These are phyloP conservation scores for Ostreobium quekettii DNA, from an alignment of 139 green algal species.

Conservation along the genomic window DNA sequence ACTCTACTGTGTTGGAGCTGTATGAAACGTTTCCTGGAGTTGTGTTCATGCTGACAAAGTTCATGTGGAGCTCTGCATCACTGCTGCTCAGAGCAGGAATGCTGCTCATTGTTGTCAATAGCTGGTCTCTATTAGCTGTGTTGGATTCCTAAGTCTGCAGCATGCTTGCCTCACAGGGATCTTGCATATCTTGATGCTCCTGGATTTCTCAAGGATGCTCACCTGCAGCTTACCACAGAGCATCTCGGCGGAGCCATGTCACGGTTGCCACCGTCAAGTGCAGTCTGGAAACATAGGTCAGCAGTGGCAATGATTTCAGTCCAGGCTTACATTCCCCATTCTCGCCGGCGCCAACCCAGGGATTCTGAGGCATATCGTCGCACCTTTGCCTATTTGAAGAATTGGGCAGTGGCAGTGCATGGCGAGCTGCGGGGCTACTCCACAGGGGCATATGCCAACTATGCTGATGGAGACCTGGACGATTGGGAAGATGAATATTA, in stretches of 20 bases:
- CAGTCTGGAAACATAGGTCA: constrained; percentile 5
- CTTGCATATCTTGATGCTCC: no score
- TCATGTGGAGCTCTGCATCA: no score
- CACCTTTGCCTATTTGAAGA: background rate
- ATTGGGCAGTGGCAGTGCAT: background rate
- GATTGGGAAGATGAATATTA: constrained; percentile 17
- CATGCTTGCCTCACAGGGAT: no score
- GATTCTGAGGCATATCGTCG: background rate
- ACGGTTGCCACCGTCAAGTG: background rate
- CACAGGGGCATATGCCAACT: constrained; percentile 6
- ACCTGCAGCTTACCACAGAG: background rate
- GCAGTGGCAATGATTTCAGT: background rate
- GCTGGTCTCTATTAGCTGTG: no score
- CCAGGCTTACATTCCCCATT: background rate
- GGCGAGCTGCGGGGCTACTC: background rate
- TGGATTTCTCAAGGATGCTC: no score
- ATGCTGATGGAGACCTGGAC: constrained; percentile 2
- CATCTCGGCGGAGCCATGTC: constrained; percentile 1
- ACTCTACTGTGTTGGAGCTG: no score
- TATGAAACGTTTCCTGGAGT: no score
- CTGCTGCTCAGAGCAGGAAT: no score
- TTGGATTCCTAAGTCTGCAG: no score
- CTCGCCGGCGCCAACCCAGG: background rate
- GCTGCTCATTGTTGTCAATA: no score
- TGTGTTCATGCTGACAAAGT: no score